Evolutionary conservation across 2,329 filamentous ascomycete species (phyloP).

Genomic region (Botrytis paeoniae): DNA sequence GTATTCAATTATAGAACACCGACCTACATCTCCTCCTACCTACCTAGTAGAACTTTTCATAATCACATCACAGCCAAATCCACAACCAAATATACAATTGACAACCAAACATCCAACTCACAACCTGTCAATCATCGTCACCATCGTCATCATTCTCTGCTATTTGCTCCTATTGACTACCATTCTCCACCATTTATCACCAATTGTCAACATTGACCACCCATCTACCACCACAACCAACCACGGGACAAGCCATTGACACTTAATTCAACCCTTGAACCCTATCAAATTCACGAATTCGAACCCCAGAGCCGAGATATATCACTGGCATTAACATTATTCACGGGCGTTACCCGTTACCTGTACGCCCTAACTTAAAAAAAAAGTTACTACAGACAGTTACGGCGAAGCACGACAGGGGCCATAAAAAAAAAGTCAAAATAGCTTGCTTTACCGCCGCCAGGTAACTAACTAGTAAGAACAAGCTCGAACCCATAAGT

Average conservation of each 20-base stretch:
- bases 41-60: not conserved
- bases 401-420: conserved; percentile 4
- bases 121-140: not conserved
- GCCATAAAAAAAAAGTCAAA: conserved; percentile 18
- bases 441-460: conserved; percentile 12
- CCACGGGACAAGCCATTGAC: not conserved
- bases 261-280: not conserved
- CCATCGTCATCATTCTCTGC: not conserved
- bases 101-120: not conserved
- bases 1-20: not conserved
- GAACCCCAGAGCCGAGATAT: conserved; percentile 6
- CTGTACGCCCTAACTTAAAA: conserved; percentile 5
- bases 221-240: not conserved
- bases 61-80: not conserved
- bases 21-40: not conserved
- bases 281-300: not conserved
- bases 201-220: not conserved
- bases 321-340: not conserved
- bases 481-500: not conserved
- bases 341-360: not conserved
- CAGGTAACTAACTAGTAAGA: conserved; percentile 7
- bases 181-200: not conserved
- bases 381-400: not conserved
- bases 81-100: not conserved
- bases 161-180: not conserved